A percentile compares a stretch with the other conserved stretches of the same genome.
phyloP scores from a whole-genome alignment of 2,329 filamentous ascomycete species.

The Fusarium oxysporum region DNA sequence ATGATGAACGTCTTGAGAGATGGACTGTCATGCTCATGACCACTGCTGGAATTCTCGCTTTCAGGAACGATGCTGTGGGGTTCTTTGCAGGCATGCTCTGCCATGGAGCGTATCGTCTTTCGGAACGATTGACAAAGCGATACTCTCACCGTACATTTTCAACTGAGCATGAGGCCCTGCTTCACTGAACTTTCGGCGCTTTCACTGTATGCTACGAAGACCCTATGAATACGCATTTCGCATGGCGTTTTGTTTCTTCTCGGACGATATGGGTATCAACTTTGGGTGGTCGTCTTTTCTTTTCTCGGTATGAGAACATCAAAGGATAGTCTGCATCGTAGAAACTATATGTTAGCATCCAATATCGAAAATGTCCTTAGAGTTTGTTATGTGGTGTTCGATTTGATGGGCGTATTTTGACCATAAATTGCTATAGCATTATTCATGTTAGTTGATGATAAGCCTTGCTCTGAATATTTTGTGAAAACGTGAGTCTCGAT shows the following conservation, averaged over 20 bases:
- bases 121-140: conserved; percentile 57
- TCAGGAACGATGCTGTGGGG: conserved; percentile 89
- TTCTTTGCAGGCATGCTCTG: conserved; percentile 86
- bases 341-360: not conserved
- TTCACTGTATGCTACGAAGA: not conserved
- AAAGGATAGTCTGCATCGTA: not conserved
- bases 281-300: not conserved
- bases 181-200: conserved; percentile 34
- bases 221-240: not conserved
- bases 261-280: not conserved
- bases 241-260: not conserved
- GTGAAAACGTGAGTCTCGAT: not conserved
- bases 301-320: not conserved
- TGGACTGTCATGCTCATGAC: conserved; percentile 95
- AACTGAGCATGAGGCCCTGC: conserved; percentile 49
- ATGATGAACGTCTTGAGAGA: conserved; percentile 77
- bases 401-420: not conserved
- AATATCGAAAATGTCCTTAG: not conserved
- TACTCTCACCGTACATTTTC: conserved; percentile 38
- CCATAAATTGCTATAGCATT: not conserved
- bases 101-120: conserved; percentile 72
- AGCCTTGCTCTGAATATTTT: not conserved
- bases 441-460: not conserved
- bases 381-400: not conserved
- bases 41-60: conserved; percentile 82